phyloP scores from a whole-genome alignment of 441 rosid genomes.

The Populus hybrid region DNA sequence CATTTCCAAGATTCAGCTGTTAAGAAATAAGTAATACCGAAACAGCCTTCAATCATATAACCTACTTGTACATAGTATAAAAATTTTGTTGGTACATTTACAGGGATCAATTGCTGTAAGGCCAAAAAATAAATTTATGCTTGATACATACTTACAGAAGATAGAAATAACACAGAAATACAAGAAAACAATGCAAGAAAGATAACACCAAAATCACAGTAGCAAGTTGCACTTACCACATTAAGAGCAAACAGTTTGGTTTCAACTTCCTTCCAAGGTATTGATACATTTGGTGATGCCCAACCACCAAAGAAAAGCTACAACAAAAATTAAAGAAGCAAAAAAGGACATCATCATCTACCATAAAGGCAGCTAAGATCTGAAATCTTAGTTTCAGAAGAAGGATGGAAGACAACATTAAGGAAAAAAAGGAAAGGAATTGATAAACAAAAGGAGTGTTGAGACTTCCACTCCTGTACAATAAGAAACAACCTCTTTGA shows the following conservation, averaged over 20 bases:
- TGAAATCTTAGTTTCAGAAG: neutral
- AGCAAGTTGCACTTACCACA: constrained; percentile 49
- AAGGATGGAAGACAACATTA: neutral
- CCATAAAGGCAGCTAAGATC: neutral
- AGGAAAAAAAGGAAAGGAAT: neutral
- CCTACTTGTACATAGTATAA: neutral
- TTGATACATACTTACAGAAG: neutral
- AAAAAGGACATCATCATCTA: constrained; percentile 15
- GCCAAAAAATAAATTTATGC: neutral
- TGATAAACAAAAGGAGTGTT: neutral
- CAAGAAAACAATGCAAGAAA: neutral
- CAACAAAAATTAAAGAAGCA: constrained; percentile 23
- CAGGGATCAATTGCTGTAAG: neutral
- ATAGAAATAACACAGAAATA: neutral
- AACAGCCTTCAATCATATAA: neutral
- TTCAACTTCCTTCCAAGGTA: constrained; percentile 88
- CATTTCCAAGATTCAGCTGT: neutral
- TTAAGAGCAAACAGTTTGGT: constrained; percentile 75
- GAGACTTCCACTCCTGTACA: neutral
- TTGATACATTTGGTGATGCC: constrained; percentile 50
- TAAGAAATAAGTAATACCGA: neutral
- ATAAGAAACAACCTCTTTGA: neutral
- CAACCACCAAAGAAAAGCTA: constrained; percentile 72
- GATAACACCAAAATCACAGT: neutral
- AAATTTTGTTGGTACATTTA: neutral